Evolutionary conservation across 2,329 filamentous ascomycete genomes (phyloP).

Genomic region (Bipolaris oryzae): DNA sequence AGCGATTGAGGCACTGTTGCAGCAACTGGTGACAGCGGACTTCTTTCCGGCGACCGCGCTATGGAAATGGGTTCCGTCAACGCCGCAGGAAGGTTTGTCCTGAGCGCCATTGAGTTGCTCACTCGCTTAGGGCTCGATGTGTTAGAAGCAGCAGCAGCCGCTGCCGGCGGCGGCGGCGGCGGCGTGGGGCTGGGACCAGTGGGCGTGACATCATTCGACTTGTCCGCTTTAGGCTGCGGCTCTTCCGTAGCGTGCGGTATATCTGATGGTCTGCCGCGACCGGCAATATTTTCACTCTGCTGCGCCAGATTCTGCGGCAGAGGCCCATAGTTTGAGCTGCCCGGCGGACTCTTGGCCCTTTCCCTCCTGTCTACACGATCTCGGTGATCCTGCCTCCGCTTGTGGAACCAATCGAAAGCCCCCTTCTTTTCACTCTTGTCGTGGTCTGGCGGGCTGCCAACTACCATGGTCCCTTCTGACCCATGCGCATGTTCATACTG

Average conservation of each 20-base stretch:
- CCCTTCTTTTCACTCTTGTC: conserved; percentile 61
- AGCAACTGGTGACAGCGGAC: conserved; percentile 4
- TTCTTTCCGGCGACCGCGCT: conserved; percentile 17
- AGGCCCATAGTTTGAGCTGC: conserved; percentile 32
- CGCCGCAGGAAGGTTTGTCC: conserved; percentile 19
- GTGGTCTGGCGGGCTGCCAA: conserved; percentile 38
- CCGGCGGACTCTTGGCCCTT: conserved; percentile 59
- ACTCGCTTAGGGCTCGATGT: neutral
- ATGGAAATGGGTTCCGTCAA: conserved; percentile 18
- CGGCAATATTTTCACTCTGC: conserved; percentile 23
- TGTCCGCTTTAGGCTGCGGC: conserved; percentile 14
- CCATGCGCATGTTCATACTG: conserved; percentile 41
- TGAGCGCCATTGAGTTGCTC: conserved; percentile 5
- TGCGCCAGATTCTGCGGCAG: conserved; percentile 27
- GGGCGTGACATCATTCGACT: conserved; percentile 30
- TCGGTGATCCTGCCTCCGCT: conserved; percentile 66
- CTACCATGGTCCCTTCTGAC: conserved; percentile 39
- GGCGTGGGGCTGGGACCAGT: conserved; percentile 22
- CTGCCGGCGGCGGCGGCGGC: too few relatives aligned
- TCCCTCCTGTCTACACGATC: conserved; percentile 61
- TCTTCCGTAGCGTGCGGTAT: conserved; percentile 23
- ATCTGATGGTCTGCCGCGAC: conserved; percentile 39
- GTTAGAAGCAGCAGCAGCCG: neutral
- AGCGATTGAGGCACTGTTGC: neutral
- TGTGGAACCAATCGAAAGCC: conserved; percentile 68